Evolutionary conservation across 805 yeast species (phyloP), one percentile per base, ranked within the genome.

Genomic region (Kockiozyma suomiensis): DNA sequence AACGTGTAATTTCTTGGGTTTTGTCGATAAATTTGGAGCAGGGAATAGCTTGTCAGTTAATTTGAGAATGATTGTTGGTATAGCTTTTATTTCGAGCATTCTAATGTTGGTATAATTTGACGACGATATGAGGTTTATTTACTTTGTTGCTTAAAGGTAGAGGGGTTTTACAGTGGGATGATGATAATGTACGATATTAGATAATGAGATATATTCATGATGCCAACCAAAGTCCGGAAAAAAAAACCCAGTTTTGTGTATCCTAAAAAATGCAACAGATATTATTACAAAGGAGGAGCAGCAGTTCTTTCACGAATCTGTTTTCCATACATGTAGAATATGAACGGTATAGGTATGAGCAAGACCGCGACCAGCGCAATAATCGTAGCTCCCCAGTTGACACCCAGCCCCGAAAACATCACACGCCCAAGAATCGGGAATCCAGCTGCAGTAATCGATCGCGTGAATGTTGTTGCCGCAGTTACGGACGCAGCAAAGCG

Each of bases 401-500:
- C 79, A 1, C 82, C 78, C 69, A 85, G 68, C 54, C 77, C 77
- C 23, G 69, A 70, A 69, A 82, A 83, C 82, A 85, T 77, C 59
- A 78, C 81, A 35, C 74, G 70, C 2, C 85, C 81, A 69, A 84
- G 83, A 49, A 85, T 72, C 21, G 89, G 88, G 77, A 85, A 84
- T 1, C 78, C 80, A 33, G 84, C 86, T 32, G 83, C 89, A 71
- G 83, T 80, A 4, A 79, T 72, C 0, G 87, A 83, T 70, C 88
- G 77, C 51, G 81, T 69, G 58, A 85, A 81, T 0, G 88, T 82
- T 64, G 84, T 83, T 4, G 85, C 87, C 2, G 89, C 87, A 56
- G 84, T 75, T 1, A 87, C 86, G 13, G 86, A 81, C 1, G 88
- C 88, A 7, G 87, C 83, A 64, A 78, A 81, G 47, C 77, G 72